Base-by-base conservation (phyloP, 805 yeast genomes). In the Ogataea populi-albae region DNA sequence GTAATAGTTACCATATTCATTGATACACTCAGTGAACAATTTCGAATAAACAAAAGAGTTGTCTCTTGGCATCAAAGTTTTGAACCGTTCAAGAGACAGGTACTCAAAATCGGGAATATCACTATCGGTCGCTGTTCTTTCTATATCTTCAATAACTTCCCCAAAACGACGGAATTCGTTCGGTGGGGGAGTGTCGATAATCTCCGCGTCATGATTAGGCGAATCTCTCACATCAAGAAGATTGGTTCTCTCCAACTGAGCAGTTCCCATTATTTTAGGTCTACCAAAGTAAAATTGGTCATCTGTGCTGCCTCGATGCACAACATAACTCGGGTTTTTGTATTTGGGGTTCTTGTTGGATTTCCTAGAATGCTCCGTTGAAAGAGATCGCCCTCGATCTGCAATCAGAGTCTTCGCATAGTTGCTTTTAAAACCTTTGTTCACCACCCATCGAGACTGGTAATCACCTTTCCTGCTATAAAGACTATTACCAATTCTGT, bases 191-290 rank as follows among this genome's bases (percentile, higher is more conserved):
- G 10, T 8, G 30, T 16, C 8, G 19, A 8, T 15, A 16, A 7
- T 16, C 8, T 14, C 30, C 16, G 15, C 12, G 7, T 8, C 30
- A 7, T 6, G 9, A 6, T 27, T 27, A 22, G 9, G 9, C 10
- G 30, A 6, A 6, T 15, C 15, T 6, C 9, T 8, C 16, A 21
- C 18, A 17, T 15, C 8, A 27, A 8, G 8, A 15, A 7, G n/a
- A 10, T 12, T 17, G n/a, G 22, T 26, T n/a, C 19, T 16, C 34
- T 59, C 65, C 7, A 57, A 27, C 31, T 59, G 62, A 4, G 53
- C 46, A 2, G 64, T 52, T 1, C 61, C 60, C 7, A 37, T 17
- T 12, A 51, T 37, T 7, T 45, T 34, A 9, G 41, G 27, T 32
- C 62, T 45, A 22, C 50, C 45, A 27, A 50, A 51, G 26, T 48